phyloP scores from a whole-genome alignment of 208 protist genomes.

The Leishmania braziliensis region DNA sequence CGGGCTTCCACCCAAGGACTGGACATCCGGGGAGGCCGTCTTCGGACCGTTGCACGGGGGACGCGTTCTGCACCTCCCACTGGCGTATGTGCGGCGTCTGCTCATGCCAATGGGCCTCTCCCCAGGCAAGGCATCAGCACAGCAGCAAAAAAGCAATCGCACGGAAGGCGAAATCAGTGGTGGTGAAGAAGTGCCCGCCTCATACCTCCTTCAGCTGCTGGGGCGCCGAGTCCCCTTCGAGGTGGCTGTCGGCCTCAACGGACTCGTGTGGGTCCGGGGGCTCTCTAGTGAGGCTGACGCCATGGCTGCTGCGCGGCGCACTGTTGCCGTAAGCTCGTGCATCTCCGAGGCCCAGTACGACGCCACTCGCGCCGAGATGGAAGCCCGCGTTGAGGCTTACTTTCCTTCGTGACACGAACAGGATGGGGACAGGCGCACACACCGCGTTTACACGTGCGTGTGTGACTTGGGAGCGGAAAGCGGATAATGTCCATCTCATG shows the following conservation, averaged over 20 bases:
- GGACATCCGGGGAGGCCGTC: constrained; percentile 77
- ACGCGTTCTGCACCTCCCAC: constrained; percentile 57
- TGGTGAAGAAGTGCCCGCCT: constrained; percentile 36
- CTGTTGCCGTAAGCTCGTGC: constrained; percentile 74
- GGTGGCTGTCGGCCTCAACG: constrained; percentile 77
- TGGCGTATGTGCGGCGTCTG: constrained; percentile 71
- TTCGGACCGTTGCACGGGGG: constrained; percentile 82
- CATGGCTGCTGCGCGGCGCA: constrained; percentile 53
- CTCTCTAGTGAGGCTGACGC: constrained; percentile 44
- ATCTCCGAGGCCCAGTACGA: constrained; percentile 78
- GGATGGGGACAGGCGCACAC: not conserved
- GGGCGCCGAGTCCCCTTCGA: constrained; percentile 75
- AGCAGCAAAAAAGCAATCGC: constrained; percentile 21
- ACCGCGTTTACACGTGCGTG: not conserved
- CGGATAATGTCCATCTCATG: not conserved
- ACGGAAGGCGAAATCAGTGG: constrained; percentile 18
- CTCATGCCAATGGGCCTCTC: constrained; percentile 32
- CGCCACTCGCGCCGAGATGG: constrained; percentile 65
- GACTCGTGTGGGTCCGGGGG: constrained; percentile 83
- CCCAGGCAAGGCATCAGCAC: not conserved
- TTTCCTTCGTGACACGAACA: constrained; percentile 39
- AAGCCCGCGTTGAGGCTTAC: constrained; percentile 66
- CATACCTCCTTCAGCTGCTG: constrained; percentile 63
- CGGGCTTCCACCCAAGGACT: constrained; percentile 76
- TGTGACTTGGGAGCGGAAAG: not conserved